Conservation (phyloP, 352 stramenopile genomes). For the Phytophthora chlamydospora region DNA sequence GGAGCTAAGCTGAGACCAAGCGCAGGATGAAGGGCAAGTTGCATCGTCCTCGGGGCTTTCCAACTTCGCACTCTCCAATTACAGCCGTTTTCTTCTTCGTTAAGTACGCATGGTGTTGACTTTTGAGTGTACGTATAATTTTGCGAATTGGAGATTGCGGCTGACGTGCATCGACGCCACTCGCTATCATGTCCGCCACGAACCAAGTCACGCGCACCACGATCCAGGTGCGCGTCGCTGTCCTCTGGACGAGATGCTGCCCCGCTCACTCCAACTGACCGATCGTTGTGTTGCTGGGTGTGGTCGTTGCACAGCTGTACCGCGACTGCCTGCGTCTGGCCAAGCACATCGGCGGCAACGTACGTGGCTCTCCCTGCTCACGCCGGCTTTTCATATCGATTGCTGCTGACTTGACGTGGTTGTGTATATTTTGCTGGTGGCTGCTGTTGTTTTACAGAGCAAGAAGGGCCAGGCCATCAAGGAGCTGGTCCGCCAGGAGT, state of each 20-base stretch:
- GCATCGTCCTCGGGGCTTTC: slow-evolving; percentile 29
- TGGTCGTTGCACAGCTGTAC: slow-evolving; percentile 58
- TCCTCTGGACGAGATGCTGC: neutral
- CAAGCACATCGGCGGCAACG: slow-evolving; percentile 88
- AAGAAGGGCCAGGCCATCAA: slow-evolving; percentile 85
- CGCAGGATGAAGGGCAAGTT: slow-evolving; percentile 6
- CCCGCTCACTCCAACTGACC: neutral
- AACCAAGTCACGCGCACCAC: slow-evolving; percentile 79
- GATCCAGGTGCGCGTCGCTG: slow-evolving; percentile 52
- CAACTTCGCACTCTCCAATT: slow-evolving; percentile 13
- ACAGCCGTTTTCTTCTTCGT: slow-evolving; percentile 18
- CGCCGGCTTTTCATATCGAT: slow-evolving; percentile 1
- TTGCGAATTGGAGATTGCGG: slow-evolving; percentile 1
- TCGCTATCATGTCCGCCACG: slow-evolving; percentile 44
- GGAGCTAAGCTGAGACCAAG: neutral
- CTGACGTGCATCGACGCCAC: slow-evolving; percentile 1
- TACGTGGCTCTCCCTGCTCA: slow-evolving; percentile 35
- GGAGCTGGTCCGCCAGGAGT: slow-evolving; percentile 74
- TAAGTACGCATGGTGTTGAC: neutral
- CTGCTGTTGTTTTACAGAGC: slow-evolving; percentile 57
- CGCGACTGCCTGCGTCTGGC: slow-evolving; percentile 84
- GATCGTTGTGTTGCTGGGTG: neutral
- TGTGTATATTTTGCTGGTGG: neutral
- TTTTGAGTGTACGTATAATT: slow-evolving; percentile 7
- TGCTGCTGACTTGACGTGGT: slow-evolving; percentile 10